phyloP scores from a whole-genome alignment of 2,329 filamentous ascomycete species.

The Trichoderma guizhouense region DNA sequence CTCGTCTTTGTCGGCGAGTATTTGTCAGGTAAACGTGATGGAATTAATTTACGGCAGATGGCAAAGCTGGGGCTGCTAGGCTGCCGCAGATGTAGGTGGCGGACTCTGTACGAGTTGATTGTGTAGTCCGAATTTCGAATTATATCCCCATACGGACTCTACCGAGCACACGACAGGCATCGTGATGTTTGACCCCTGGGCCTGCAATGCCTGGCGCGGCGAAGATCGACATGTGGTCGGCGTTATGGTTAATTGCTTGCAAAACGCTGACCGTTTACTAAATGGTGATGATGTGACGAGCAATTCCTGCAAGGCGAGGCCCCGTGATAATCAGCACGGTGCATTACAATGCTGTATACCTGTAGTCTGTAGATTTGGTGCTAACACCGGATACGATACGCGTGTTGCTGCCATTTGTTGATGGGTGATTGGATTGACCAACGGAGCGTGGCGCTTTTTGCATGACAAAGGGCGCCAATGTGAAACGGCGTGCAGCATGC shows the following conservation, averaged over 20 bases:
- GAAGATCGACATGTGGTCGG: constrained; percentile 7
- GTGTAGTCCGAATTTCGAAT: too few relatives aligned
- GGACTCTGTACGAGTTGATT: not conserved
- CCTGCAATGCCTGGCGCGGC: not conserved
- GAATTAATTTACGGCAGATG: not conserved
- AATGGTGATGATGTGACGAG: not conserved
- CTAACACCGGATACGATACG: not conserved
- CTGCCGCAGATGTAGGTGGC: not conserved
- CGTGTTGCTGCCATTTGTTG: not conserved
- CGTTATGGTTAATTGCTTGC: constrained; percentile 2
- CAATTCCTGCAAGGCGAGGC: not conserved
- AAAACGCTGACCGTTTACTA: not conserved
- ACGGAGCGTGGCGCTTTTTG: not conserved
- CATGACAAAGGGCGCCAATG: not conserved
- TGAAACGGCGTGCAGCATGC: not conserved
- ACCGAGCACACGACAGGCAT: not conserved
- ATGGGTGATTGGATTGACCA: not conserved
- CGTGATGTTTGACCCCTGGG: not conserved
- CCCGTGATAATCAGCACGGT: not conserved
- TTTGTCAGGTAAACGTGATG: not conserved
- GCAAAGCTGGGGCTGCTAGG: not conserved
- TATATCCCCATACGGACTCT: not conserved
- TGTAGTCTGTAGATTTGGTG: not conserved
- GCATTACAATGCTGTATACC: not conserved
- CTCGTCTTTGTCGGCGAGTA: not conserved